Conservation (phyloP, 2,329 filamentous ascomycete genomes). For the Cladosporium velox region DNA sequence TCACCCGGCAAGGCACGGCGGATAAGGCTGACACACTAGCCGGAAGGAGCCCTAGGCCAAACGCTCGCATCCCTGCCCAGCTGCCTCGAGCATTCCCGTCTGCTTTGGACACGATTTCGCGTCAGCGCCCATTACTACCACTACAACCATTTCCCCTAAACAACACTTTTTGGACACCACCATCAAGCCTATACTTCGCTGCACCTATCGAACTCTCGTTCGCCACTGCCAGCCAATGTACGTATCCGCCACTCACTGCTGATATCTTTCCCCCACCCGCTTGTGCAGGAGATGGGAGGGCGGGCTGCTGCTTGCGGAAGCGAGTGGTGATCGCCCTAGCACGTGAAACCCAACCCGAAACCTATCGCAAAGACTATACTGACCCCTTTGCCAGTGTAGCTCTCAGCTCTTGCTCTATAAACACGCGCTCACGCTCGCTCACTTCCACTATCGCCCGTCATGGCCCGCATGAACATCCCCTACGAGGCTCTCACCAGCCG, state of each 20-base stretch:
- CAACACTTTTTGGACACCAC: not conserved
- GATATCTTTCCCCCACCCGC: not conserved
- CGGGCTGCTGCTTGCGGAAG: not conserved
- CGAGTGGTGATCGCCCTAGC: conserved; percentile 1
- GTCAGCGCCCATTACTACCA: not conserved
- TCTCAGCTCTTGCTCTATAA: not conserved
- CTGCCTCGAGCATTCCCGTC: not conserved
- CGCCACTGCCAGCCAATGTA: conserved; percentile 1
- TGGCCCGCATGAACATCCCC: conserved; percentile 79
- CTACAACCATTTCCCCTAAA: not conserved
- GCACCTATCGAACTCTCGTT: conserved; percentile 1
- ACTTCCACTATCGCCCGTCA: conserved; percentile 24
- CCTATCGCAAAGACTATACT: not conserved
- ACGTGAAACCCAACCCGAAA: conserved; percentile 7
- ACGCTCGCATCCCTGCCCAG: conserved; percentile 8
- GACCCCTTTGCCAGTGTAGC: conserved; percentile 5
- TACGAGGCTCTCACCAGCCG: conserved; percentile 88
- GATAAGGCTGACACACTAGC: conserved; percentile 12
- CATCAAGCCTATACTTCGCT: not conserved
- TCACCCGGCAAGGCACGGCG: not conserved
- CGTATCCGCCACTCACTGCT: conserved; percentile 7
- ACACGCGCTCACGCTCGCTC: conserved; percentile 13
- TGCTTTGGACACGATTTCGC: conserved; percentile 2
- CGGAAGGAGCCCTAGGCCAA: conserved; percentile 5
- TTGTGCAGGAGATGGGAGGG: conserved; percentile 1